phyloP scores from a whole-genome alignment of 805 yeast species.

The Saccharomycopsis capsularis region DNA sequence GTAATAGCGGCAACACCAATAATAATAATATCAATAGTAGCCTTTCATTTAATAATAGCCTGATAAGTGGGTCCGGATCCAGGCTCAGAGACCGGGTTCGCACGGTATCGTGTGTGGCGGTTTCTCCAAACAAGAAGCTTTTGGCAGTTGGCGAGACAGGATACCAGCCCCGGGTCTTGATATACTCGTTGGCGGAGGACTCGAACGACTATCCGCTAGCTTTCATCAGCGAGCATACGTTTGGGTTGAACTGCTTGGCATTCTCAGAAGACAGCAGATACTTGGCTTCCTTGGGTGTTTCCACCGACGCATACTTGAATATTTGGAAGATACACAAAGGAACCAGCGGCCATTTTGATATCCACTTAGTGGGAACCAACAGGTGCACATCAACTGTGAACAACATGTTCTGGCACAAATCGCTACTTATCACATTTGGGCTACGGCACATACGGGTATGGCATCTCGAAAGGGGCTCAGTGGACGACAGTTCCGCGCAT shows the following conservation, averaged over 20 bases:
- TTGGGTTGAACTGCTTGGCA: conserved; percentile 48
- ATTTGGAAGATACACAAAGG: conserved; percentile 44
- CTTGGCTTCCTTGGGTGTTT: conserved; percentile 57
- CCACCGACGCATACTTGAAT: conserved; percentile 61
- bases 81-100: conserved; percentile 25
- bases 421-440: conserved; percentile 49
- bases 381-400: conserved; percentile 55
- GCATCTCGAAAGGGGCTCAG: conserved; percentile 34
- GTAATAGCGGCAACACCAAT: neutral
- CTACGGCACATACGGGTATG: conserved; percentile 56
- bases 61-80: neutral
- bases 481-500: conserved; percentile 21
- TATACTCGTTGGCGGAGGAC: conserved; percentile 50
- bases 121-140: conserved; percentile 46
- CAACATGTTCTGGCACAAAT: conserved; percentile 48
- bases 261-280: conserved; percentile 54
- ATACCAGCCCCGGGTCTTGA: conserved; percentile 55
- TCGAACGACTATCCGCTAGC: conserved; percentile 44
- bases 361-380: conserved; percentile 43
- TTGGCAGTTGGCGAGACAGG: conserved; percentile 70
- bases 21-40: too few relatives aligned
- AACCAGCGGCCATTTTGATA: conserved; percentile 22
- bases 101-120: conserved; percentile 48
- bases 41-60: too few relatives aligned
- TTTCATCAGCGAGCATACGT: conserved; percentile 53